Conservation (phyloP, 257 asterid species). For the Salvia miltiorrhiza region DNA sequence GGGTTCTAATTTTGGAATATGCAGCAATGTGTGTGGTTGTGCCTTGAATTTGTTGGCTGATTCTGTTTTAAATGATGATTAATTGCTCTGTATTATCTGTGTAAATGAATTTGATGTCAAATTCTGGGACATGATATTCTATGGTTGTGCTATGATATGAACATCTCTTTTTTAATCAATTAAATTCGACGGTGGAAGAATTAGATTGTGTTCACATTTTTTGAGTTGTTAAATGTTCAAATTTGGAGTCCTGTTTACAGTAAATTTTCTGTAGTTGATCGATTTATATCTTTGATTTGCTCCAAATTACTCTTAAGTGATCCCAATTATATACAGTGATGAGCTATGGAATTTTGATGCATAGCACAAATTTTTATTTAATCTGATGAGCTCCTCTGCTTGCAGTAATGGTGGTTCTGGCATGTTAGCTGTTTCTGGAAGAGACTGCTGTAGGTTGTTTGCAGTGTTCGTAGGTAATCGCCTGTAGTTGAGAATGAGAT, state of each 20-base stretch:
- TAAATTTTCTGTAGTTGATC: neutral
- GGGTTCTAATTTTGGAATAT: neutral
- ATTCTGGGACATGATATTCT: neutral
- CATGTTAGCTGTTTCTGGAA: conserved; percentile 37
- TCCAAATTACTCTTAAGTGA: neutral
- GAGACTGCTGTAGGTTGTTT: conserved; percentile 39
- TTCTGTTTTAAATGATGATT: neutral
- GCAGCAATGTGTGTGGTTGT: neutral
- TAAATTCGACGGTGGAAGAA: neutral
- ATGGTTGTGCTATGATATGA: neutral
- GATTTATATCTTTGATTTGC: neutral
- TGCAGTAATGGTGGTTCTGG: conserved; percentile 47
- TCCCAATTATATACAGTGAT: neutral
- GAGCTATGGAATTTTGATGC: neutral
- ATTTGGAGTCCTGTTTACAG: neutral
- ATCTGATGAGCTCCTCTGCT: conserved; percentile 47
- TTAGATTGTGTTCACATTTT: neutral
- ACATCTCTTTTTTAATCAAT: too few relatives aligned
- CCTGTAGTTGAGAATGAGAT: neutral
- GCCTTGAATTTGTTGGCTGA: neutral
- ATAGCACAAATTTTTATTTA: conserved; percentile 7
- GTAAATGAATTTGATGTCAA: neutral
- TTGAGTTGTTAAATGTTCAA: neutral
- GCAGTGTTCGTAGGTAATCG: conserved; percentile 24
- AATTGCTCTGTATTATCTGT: neutral